Evolutionary conservation across 371 early-diverging fungal species (phyloP).

Genomic region (Fennellomyces sp.): DNA sequence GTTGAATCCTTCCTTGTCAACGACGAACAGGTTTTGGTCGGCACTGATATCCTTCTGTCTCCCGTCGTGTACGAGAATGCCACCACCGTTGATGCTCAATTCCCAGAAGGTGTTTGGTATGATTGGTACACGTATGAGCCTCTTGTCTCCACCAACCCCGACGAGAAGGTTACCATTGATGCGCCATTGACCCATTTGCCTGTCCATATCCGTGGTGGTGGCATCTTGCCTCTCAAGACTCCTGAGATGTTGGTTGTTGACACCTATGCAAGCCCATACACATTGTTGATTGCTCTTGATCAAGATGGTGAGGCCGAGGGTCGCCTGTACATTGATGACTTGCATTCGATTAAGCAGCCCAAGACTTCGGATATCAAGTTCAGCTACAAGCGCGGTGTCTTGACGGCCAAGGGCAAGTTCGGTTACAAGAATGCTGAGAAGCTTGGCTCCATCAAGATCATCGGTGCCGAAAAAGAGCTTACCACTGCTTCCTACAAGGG

Average conservation of each 20-base stretch:
- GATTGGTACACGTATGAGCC: conserved; percentile 38
- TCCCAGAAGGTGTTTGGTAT: conserved; percentile 64
- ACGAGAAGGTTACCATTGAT: conserved; percentile 22
- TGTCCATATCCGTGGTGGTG: conserved; percentile 52
- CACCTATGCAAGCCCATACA: conserved; percentile 42
- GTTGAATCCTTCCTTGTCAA: conserved; percentile 17
- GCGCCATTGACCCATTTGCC: conserved; percentile 50
- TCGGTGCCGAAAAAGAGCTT: conserved; percentile 11
- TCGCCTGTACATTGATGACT: conserved; percentile 62
- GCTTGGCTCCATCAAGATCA: conserved; percentile 16
- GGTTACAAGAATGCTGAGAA: conserved; percentile 26
- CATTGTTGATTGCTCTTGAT: conserved; percentile 56
- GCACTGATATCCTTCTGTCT: conserved; percentile 53
- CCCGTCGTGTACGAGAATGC: conserved; percentile 55
- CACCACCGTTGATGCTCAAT: conserved; percentile 46
- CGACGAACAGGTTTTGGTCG: conserved; percentile 38
- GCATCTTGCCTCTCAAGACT: conserved; percentile 52
- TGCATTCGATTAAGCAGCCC: conserved; percentile 40
- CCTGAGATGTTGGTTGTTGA: conserved; percentile 43
- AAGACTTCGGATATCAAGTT: conserved; percentile 30
- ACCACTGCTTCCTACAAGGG: conserved; percentile 11
- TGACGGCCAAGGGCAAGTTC: conserved; percentile 30
- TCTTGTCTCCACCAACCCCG: conserved; percentile 3
- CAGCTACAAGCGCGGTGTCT: conserved; percentile 22
- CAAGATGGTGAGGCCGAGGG: conserved; percentile 41